These are phyloP conservation scores for Balakata baccata DNA, from an alignment of 345 rosid genomes.

Conservation along the genomic window DNA sequence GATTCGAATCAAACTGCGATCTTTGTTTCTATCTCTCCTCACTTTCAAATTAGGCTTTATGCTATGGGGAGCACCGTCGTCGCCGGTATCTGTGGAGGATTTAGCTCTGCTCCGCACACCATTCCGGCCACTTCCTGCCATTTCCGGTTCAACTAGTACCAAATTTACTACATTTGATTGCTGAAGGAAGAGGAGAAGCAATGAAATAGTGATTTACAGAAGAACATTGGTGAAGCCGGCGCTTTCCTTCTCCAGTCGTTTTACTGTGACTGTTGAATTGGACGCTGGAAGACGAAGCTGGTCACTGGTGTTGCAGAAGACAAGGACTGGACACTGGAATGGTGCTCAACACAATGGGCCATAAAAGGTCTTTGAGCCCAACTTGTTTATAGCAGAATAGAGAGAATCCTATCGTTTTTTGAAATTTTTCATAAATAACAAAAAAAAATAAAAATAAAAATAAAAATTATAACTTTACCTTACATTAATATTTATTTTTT, in stretches of 20 bases:
- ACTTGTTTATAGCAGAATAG: too few species aligned
- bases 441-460: too few species aligned
- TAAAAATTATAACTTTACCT: too few species aligned
- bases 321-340: background rate
- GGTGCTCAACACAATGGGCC: too few species aligned
- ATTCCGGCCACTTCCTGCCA: constrained; percentile 60
- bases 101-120: constrained; percentile 56
- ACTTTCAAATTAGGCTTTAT: constrained; percentile 24
- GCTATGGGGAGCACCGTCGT: constrained; percentile 30
- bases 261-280: background rate
- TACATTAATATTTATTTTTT: too few species aligned
- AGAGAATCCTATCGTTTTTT: too few species aligned
- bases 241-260: background rate
- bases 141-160: constrained; percentile 17
- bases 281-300: too few species aligned
- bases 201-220: background rate
- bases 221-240: background rate
- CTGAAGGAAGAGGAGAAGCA: background rate
- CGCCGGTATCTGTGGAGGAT: constrained; percentile 32
- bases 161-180: background rate
- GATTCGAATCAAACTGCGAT: constrained; percentile 31
- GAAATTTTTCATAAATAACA: too few species aligned
- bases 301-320: too few species aligned
- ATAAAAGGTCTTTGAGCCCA: too few species aligned
- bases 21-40: constrained; percentile 28